Percentiles rank a stretch among this genome's conserved stretches.
phyloP scores from a whole-genome alignment of 2,329 filamentous ascomycete genomes.

The Chaetomium strumarium region DNA sequence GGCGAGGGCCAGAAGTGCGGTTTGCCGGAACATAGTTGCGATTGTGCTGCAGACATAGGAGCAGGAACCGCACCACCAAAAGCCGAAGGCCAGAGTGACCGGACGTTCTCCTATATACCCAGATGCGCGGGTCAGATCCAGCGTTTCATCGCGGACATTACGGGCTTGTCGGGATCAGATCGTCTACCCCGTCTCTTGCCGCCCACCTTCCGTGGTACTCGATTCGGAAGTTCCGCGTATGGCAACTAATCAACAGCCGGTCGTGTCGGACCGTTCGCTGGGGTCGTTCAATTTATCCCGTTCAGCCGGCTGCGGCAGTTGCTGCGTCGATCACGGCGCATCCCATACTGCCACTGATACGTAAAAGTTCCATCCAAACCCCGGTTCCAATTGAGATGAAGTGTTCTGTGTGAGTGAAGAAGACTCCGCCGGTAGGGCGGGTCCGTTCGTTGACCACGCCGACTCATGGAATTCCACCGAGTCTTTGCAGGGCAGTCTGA shows the following conservation, averaged over 20 bases:
- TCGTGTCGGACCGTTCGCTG: conserved; percentile 6
- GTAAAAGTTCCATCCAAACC: too few species aligned
- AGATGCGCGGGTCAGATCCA: not conserved
- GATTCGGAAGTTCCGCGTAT: conserved; percentile 3
- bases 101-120: too few species aligned
- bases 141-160: not conserved
- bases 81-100: too few species aligned
- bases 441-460: too few species aligned
- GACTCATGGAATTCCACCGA: too few species aligned
- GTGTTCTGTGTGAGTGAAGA: too few species aligned
- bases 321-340: conserved; percentile 1
- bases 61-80: not conserved
- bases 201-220: conserved; percentile 4
- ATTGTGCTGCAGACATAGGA: not conserved
- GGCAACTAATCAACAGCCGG: conserved; percentile 9
- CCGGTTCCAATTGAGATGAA: too few species aligned
- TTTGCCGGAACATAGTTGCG: conserved; percentile 8
- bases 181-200: not conserved
- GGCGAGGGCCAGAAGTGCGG: conserved; percentile 35
- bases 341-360: not conserved
- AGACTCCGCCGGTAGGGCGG: too few species aligned
- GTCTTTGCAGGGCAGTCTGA: too few species aligned
- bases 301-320: not conserved
- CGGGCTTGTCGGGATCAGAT: not conserved
- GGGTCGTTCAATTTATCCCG: conserved; percentile 8